Evolutionary conservation across 371 early-diverging fungal genomes (phyloP), one percentile per base, ranked within the genome.

Genomic region (Mycotypha africana): DNA sequence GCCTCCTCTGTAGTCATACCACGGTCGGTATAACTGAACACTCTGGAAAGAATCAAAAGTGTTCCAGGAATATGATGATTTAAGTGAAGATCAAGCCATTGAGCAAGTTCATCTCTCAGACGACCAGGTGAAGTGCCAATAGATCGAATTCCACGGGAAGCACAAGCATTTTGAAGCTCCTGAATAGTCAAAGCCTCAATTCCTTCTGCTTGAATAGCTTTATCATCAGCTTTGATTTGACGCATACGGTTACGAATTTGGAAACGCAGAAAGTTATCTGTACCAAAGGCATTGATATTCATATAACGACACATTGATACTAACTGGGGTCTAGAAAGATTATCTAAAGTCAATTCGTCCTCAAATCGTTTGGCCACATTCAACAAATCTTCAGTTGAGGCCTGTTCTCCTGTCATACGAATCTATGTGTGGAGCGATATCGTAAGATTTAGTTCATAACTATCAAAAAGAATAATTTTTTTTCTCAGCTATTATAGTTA

Each of bases 71-170:
- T 81, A 47, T 92, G 82, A 58, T 95, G 89, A 17, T 82, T 79
- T 38, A 95, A 51, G 56, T 95, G 91, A 47, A 98, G 81, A 39
- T 96, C 95, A 22, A 93, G 74, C 98, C 98, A 98, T 61, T 97
- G 95, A 23, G 73, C 66, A 42, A 98, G 67, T 50, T 95, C 95
- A 40, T 78, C 78, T 32, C 93, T 74, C 69, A 98, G 71, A 22
- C 93, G 81, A 5, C 83, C 91, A 0, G 93, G 93, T 0, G 90
- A 88, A 3, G 87, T 87, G 12, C 93, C 94, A 12, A 87, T 59
- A 4, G 87, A 82, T 34, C 86, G 83, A 45, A 98, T 93, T 37
- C 98, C 98, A 52, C 98, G 92, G 16, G 91, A 81, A 39, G 80
- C 79, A 62, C 95, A 95, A 3, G 93, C 92, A 26, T 78, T 73